Conservation (phyloP, 163 green algal genomes). For the Chloromonas sp. region DNA sequence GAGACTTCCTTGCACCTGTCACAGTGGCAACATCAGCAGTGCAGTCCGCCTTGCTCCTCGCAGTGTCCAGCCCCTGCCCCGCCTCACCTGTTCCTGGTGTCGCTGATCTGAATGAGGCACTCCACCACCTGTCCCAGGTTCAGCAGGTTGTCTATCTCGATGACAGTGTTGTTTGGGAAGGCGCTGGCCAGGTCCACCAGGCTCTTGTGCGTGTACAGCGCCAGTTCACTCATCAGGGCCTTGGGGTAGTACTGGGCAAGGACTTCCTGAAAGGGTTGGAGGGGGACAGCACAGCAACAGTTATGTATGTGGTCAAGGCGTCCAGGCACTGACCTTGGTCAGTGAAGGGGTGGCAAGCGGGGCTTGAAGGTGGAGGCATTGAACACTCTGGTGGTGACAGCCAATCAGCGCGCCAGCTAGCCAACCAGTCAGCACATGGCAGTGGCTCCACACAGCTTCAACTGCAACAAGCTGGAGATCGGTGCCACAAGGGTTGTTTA, state of each 20-base stretch:
- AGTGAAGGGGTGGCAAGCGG: no score
- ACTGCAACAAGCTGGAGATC: not conserved
- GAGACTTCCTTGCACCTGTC: no score
- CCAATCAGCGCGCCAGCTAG: no score
- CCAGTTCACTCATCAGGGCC: conserved; percentile 21
- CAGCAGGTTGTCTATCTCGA: conserved; percentile 14
- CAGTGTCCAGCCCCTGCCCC: no score
- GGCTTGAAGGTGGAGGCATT: no score
- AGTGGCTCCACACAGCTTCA: not conserved
- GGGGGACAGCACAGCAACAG: not conserved
- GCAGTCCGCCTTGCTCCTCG: no score
- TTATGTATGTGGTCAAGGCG: not conserved
- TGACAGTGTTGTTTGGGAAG: conserved; percentile 12
- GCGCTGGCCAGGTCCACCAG: conserved; percentile 16
- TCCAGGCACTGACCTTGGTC: no score
- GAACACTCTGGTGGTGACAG: no score
- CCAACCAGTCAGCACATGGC: not conserved
- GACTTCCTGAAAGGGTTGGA: conserved; percentile 8
- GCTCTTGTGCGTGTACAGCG: conserved; percentile 2
- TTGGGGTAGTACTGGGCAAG: conserved; percentile 22
- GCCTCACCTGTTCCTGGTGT: not conserved
- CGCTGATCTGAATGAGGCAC: not conserved
- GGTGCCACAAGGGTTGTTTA: not conserved
- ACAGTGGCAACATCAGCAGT: no score
- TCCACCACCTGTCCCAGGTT: not conserved